phyloP scores from a whole-genome alignment of 2,329 filamentous ascomycete genomes.

The Penicillium crustosum region DNA sequence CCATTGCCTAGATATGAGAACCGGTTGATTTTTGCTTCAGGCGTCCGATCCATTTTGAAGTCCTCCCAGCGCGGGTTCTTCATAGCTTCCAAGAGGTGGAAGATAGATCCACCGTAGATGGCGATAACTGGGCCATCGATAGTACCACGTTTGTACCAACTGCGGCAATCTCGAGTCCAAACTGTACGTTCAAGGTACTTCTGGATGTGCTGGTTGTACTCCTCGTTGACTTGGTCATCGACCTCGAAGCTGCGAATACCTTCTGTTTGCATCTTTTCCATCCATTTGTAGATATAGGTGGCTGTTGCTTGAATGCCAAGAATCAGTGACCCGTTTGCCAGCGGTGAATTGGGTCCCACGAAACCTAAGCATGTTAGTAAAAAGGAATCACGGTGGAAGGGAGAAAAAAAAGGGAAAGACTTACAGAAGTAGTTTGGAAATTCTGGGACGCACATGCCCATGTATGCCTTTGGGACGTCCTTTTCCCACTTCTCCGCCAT shows the following conservation, averaged over 20 bases:
- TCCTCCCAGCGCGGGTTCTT: constrained; percentile 56
- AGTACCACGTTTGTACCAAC: constrained; percentile 38
- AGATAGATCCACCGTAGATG: constrained; percentile 34
- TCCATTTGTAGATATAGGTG: background rate
- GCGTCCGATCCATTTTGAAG: constrained; percentile 53
- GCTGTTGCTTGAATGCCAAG: background rate
- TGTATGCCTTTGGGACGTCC: constrained; percentile 23
- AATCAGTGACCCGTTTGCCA: background rate
- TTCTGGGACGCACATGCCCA: constrained; percentile 18
- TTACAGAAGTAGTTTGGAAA: constrained; percentile 30
- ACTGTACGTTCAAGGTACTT: constrained; percentile 2
- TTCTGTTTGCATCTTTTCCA: constrained; percentile 1
- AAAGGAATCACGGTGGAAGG: background rate
- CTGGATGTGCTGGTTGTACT: background rate
- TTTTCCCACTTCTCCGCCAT: constrained; percentile 24
- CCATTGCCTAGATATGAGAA: constrained; percentile 57
- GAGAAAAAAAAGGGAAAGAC: background rate
- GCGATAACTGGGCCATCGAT: constrained; percentile 49
- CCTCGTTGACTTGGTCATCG: background rate
- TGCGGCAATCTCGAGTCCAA: background rate
- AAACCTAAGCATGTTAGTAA: background rate
- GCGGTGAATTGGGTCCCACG: background rate
- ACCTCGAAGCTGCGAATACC: background rate
- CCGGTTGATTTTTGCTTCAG: constrained; percentile 36
- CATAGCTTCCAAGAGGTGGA: constrained; percentile 17